These are phyloP conservation scores for Penicillium samsonianum DNA, from an alignment of 495 filamentous ascomycete genomes.

Conservation along the genomic window DNA sequence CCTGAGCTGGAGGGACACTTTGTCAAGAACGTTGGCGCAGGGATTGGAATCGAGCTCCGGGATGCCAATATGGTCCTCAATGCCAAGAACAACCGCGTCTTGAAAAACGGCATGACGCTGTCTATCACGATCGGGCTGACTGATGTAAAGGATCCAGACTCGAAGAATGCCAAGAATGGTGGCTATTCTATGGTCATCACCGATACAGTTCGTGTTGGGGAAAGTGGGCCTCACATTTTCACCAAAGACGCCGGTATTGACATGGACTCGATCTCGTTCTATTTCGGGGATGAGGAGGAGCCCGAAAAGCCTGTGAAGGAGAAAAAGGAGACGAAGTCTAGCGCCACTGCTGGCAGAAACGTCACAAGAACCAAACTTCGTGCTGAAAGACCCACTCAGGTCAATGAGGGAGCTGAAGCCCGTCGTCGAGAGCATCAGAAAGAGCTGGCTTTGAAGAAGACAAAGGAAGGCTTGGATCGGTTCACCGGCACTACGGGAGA, in stretches of 20 bases:
- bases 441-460: slow-evolving; percentile 82
- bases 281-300: slow-evolving; percentile 91
- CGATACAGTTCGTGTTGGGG: slow-evolving; percentile 86
- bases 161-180: slow-evolving; percentile 83
- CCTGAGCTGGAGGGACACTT: slow-evolving; percentile 94
- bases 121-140: slow-evolving; percentile 83
- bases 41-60: slow-evolving; percentile 88
- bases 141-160: slow-evolving; percentile 78
- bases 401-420: slow-evolving; percentile 87
- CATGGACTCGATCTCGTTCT: slow-evolving; percentile 90
- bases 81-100: slow-evolving; percentile 73
- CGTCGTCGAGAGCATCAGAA: slow-evolving; percentile 90
- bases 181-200: slow-evolving; percentile 85
- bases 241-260: slow-evolving; percentile 90
- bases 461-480: slow-evolving; percentile 77
- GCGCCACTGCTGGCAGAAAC: slow-evolving; percentile 84
- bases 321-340: slow-evolving; percentile 79
- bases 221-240: slow-evolving; percentile 75
- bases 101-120: slow-evolving; percentile 97
- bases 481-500: slow-evolving; percentile 80
- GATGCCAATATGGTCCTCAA: slow-evolving; percentile 81
- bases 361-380: slow-evolving; percentile 92
- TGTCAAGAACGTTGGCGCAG: slow-evolving; percentile 82
- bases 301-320: slow-evolving; percentile 61
- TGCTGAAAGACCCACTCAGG: slow-evolving; percentile 80